Evolutionary conservation across 352 stramenopile species (phyloP).

Genomic region (Globisporangium mamillatum): DNA sequence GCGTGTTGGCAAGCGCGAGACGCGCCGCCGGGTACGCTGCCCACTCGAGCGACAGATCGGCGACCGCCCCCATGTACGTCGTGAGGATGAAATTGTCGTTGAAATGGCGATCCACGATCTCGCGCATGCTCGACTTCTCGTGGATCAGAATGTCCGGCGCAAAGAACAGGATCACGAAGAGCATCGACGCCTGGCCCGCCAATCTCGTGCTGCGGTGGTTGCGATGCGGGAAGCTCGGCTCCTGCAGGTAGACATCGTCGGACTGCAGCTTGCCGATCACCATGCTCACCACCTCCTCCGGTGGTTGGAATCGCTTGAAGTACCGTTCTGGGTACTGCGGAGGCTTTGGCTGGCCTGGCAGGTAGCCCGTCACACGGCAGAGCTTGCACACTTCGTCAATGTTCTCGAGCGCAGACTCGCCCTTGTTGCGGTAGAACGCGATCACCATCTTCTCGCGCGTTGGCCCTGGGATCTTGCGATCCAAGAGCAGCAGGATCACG

Average conservation of each 20-base stretch:
- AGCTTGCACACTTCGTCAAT: slow-evolving; percentile 92
- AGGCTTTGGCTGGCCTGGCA: slow-evolving; percentile 82
- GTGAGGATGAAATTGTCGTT: slow-evolving; percentile 96
- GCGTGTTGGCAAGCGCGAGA: slow-evolving; percentile 87
- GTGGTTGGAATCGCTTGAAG: slow-evolving; percentile 86
- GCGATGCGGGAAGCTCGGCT: slow-evolving; percentile 90
- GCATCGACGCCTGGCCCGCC: slow-evolving; percentile 90
- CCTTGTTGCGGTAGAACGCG: slow-evolving; percentile 85
- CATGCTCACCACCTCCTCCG: slow-evolving; percentile 89
- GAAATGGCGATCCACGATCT: slow-evolving; percentile 95
- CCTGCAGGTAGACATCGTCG: slow-evolving; percentile 93
- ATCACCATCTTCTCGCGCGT: slow-evolving; percentile 93
- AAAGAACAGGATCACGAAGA: slow-evolving; percentile 96
- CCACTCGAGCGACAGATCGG: slow-evolving; percentile 93
- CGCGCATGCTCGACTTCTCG: slow-evolving; percentile 90
- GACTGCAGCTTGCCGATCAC: slow-evolving; percentile 93
- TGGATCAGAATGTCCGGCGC: slow-evolving; percentile 90
- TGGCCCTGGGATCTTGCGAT: slow-evolving; percentile 86
- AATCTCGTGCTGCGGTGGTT: slow-evolving; percentile 91
- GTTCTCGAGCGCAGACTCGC: slow-evolving; percentile 86
- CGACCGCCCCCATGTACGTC: slow-evolving; percentile 93
- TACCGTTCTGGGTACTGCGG: slow-evolving; percentile 86
- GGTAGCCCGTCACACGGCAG: slow-evolving; percentile 87
- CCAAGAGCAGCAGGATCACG: slow-evolving; percentile 93
- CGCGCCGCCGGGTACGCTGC: slow-evolving; percentile 85